phyloP scores from a whole-genome alignment of 2,329 filamentous ascomycete species.

The Keithomyces neogunnii region DNA sequence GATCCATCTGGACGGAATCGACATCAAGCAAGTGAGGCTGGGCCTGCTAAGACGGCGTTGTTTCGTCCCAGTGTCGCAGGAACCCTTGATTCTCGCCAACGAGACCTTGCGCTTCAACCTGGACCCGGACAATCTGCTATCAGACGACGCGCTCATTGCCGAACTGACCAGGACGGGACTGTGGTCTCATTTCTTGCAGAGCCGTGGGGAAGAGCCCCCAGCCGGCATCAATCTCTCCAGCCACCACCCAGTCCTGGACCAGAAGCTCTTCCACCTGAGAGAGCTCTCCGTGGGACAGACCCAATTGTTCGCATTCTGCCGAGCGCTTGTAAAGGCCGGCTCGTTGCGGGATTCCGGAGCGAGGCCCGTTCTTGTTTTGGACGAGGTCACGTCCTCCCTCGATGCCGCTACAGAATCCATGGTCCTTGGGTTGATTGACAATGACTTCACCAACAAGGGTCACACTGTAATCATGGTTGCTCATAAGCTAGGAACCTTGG shows the following conservation, averaged over 20 bases:
- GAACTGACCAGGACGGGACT: slow-evolving; percentile 6
- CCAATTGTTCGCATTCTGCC: background rate
- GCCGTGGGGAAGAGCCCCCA: background rate
- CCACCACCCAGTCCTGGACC: slow-evolving; percentile 11
- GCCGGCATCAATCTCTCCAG: slow-evolving; percentile 2
- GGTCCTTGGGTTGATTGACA: slow-evolving; percentile 21
- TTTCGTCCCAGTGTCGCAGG: slow-evolving; percentile 24
- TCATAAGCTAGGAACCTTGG: slow-evolving; percentile 21
- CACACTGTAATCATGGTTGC: slow-evolving; percentile 27
- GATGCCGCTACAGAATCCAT: slow-evolving; percentile 23
- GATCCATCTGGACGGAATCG: slow-evolving; percentile 20
- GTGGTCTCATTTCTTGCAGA: too few species aligned
- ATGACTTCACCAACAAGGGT: slow-evolving; percentile 17
- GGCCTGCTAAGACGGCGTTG: slow-evolving; percentile 16
- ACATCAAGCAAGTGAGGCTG: slow-evolving; percentile 14
- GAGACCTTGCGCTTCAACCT: slow-evolving; percentile 14
- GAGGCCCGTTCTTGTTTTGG: slow-evolving; percentile 23
- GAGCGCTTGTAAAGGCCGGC: background rate
- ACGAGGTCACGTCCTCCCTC: slow-evolving; percentile 23
- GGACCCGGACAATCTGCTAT: slow-evolving; percentile 9
- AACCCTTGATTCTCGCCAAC: slow-evolving; percentile 13
- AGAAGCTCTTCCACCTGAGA: slow-evolving; percentile 12
- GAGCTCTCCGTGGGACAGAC: slow-evolving; percentile 4
- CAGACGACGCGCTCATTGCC: slow-evolving; percentile 1
- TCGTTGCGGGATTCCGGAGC: background rate